These are phyloP conservation scores for Termitomyces sp. DNA, from an alignment of 768 basidiomycete genomes.

Conservation along the genomic window DNA sequence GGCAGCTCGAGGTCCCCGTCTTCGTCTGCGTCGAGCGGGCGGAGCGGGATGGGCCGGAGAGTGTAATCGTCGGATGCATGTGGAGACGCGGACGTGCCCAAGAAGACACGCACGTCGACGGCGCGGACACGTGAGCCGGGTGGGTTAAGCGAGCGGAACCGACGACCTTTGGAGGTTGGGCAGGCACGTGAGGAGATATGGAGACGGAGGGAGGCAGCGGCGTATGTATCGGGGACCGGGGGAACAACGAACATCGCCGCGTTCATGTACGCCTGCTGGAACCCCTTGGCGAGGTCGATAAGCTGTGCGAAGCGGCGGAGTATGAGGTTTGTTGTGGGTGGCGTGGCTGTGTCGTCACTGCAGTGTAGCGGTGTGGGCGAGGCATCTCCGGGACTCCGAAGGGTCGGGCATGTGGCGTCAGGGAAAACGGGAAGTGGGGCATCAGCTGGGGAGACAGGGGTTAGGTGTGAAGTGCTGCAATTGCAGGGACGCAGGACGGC, in stretches of 20 bases:
- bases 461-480: slow-evolving; percentile 26
- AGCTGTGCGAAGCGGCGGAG: slow-evolving; percentile 29
- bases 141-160: not conserved
- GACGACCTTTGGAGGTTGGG: not conserved
- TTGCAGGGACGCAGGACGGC: slow-evolving; percentile 23
- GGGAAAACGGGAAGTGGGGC: slow-evolving; percentile 24
- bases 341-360: not conserved
- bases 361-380: not conserved
- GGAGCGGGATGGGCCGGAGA: slow-evolving; percentile 23
- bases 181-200: not conserved
- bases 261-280: slow-evolving; percentile 54
- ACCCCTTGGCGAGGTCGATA: slow-evolving; percentile 46
- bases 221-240: not conserved
- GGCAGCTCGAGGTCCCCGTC: slow-evolving; percentile 14
- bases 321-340: slow-evolving; percentile 8
- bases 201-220: not conserved
- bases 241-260: slow-evolving; percentile 44
- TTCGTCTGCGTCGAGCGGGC: slow-evolving; percentile 22
- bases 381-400: not conserved
- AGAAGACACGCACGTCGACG: slow-evolving; percentile 4
- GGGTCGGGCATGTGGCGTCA: not conserved
- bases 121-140: slow-evolving; percentile 1
- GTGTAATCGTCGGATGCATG: slow-evolving; percentile 1
- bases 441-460: slow-evolving; percentile 30
- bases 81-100: not conserved